These are phyloP conservation scores for Teunomyces panamensis DNA, from an alignment of 805 yeast genomes.

Conservation along the genomic window DNA sequence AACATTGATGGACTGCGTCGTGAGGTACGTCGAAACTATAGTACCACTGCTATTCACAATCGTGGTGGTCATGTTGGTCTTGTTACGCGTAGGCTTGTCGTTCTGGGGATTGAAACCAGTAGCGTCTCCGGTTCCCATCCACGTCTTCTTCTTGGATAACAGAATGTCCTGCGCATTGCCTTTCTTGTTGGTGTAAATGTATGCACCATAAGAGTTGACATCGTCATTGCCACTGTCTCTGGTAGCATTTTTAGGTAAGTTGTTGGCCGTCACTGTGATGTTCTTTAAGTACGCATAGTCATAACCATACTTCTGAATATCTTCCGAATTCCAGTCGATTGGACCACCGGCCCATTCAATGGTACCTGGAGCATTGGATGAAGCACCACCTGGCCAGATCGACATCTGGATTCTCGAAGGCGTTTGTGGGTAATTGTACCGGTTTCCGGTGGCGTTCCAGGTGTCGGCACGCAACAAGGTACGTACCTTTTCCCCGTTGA, in stretches of 20 bases:
- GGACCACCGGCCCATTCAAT: slow-evolving; percentile 86
- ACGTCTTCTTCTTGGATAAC: slow-evolving; percentile 61
- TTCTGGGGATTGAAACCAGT: slow-evolving; percentile 63
- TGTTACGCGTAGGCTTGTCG: slow-evolving; percentile 8
- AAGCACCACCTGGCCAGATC: slow-evolving; percentile 74
- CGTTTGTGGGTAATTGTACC: slow-evolving; percentile 65
- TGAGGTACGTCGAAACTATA: neutral
- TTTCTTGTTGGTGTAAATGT: slow-evolving; percentile 44
- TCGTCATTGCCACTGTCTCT: slow-evolving; percentile 36
- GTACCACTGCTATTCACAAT: slow-evolving; percentile 1
- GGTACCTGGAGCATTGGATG: slow-evolving; percentile 57
- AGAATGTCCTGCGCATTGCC: slow-evolving; percentile 38
- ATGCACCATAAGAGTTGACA: slow-evolving; percentile 53
- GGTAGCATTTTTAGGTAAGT: slow-evolving; percentile 50
- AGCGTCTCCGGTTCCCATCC: slow-evolving; percentile 57
- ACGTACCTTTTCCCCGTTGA: slow-evolving; percentile 69
- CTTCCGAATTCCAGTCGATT: slow-evolving; percentile 78
- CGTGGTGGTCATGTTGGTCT: slow-evolving; percentile 5
- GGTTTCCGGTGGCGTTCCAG: slow-evolving; percentile 57
- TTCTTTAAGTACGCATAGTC: slow-evolving; percentile 64
- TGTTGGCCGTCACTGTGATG: slow-evolving; percentile 66
- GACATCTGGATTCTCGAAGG: slow-evolving; percentile 73
- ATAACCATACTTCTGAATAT: slow-evolving; percentile 76
- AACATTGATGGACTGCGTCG: slow-evolving; percentile 4
- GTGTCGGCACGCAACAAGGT: slow-evolving; percentile 60